Percentiles rank a stretch among this genome's conserved stretches.
These are phyloP conservation scores for Malassezia caprae DNA, from an alignment of 1,284 basidiomycete species.

Conservation along the genomic window DNA sequence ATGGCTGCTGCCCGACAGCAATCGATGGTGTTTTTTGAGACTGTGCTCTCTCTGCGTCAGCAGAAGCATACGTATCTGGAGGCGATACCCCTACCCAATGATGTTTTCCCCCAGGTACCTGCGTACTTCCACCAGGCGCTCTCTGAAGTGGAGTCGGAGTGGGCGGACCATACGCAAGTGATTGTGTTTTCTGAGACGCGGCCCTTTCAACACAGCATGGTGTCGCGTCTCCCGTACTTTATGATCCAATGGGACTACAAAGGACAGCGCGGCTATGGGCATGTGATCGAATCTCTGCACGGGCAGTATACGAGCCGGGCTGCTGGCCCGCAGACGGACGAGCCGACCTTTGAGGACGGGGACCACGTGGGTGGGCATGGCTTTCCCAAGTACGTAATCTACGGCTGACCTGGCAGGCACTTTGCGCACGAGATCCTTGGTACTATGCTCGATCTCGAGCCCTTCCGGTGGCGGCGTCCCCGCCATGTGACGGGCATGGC, in stretches of 20 bases:
- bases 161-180: constrained; percentile 92
- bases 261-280: constrained; percentile 65
- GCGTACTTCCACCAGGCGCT: constrained; percentile 94
- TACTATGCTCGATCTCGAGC: constrained; percentile 75
- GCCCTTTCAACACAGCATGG: constrained; percentile 53
- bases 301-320: constrained; percentile 52
- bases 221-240: constrained; percentile 93
- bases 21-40: constrained; percentile 88
- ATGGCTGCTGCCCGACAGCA: constrained; percentile 75
- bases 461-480: constrained; percentile 74
- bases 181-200: constrained; percentile 69
- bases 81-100: constrained; percentile 74
- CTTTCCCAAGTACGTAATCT: constrained; percentile 14
- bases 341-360: constrained; percentile 57
- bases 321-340: constrained; percentile 53
- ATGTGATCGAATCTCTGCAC: constrained; percentile 55
- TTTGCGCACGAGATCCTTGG: constrained; percentile 94
- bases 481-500: constrained; percentile 46
- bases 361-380: constrained; percentile 70
- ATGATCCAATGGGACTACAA: constrained; percentile 97
- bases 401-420: constrained; percentile 5
- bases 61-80: constrained; percentile 89
- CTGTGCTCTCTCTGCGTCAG: constrained; percentile 69
- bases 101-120: constrained; percentile 70
- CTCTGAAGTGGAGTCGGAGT: constrained; percentile 78